Conservation (phyloP, 208 protist species). For the Porcisia deanei region DNA sequence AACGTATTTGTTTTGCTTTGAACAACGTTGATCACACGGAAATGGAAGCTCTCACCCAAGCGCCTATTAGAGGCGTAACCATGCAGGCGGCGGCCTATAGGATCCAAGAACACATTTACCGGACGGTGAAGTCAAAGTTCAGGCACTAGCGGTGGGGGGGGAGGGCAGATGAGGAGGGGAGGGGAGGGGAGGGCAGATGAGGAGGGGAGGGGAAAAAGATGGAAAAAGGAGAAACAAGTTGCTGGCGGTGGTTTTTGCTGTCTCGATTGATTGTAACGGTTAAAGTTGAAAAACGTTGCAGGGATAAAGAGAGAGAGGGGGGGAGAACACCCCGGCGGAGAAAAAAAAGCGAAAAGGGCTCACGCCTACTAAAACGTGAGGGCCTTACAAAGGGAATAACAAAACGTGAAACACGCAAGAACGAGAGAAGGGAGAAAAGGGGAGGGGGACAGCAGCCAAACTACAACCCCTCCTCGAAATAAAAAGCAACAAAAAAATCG, state of each 20-base stretch:
- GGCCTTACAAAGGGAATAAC: background rate
- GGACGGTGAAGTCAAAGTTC: background rate
- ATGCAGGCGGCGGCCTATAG: background rate
- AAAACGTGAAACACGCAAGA: background rate
- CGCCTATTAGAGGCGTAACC: background rate
- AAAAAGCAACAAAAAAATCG: background rate
- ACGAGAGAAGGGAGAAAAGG: background rate
- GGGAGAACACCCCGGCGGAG: background rate
- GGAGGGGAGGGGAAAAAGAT: background rate
- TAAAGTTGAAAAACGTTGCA: slow-evolving; percentile 2
- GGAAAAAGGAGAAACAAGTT: slow-evolving; percentile 6
- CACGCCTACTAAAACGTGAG: background rate
- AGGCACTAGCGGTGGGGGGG: background rate
- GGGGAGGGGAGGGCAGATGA: background rate
- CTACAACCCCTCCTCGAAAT: background rate
- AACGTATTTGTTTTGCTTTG: slow-evolving; percentile 15
- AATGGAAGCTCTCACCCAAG: background rate
- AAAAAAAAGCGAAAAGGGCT: slow-evolving; percentile 4
- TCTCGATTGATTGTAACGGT: background rate
- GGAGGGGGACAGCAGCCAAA: background rate
- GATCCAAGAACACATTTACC: too few species aligned
- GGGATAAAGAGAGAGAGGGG: slow-evolving; percentile 7
- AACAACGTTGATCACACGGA: slow-evolving; percentile 6
- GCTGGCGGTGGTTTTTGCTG: slow-evolving; percentile 3
- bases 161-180: background rate